Conservation (phyloP, 257 asterid species). For the Primulina huaijiensis region DNA sequence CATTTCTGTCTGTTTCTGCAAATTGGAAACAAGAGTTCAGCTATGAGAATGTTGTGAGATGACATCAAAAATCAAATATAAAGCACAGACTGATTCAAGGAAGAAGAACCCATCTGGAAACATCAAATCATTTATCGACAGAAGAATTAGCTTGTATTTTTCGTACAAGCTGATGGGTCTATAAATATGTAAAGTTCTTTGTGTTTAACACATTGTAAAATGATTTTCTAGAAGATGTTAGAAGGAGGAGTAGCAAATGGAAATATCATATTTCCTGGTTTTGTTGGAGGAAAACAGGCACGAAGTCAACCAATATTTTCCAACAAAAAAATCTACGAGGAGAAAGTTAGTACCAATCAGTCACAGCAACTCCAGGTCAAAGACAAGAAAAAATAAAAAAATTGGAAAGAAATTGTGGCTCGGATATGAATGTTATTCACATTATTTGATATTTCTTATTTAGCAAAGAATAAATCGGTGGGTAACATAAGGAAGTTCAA, state of each 20-base stretch:
- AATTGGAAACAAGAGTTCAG: constrained; percentile 26
- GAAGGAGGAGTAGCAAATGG: not conserved
- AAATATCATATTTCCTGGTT: not conserved
- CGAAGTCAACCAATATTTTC: constrained; percentile 4
- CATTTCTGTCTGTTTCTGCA: constrained; percentile 71
- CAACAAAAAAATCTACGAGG: constrained; percentile 6
- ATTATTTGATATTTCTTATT: not conserved
- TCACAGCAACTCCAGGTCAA: constrained; percentile 9
- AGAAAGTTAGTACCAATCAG: not conserved
- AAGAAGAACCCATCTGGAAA: constrained; percentile 8
- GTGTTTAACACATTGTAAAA: not conserved
- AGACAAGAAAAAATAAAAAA: constrained; percentile 20
- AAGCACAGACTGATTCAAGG: constrained; percentile 12
- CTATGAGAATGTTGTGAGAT: constrained; percentile 1
- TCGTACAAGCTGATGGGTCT: not conserved
- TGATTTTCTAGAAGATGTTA: not conserved
- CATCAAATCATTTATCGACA: not conserved
- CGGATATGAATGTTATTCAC: constrained; percentile 8
- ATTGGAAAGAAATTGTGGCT: not conserved
- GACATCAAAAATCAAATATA: constrained; percentile 19
- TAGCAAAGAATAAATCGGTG: constrained; percentile 1
- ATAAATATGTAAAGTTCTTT: not conserved
- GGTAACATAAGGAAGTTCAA: constrained; percentile 14
- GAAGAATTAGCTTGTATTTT: not conserved
- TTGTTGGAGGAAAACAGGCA: constrained; percentile 6